Percentiles rank a stretch among this genome's conserved stretches.
Conservation (phyloP, 2,329 filamentous ascomycete genomes). For the Calonectria crousiana region DNA sequence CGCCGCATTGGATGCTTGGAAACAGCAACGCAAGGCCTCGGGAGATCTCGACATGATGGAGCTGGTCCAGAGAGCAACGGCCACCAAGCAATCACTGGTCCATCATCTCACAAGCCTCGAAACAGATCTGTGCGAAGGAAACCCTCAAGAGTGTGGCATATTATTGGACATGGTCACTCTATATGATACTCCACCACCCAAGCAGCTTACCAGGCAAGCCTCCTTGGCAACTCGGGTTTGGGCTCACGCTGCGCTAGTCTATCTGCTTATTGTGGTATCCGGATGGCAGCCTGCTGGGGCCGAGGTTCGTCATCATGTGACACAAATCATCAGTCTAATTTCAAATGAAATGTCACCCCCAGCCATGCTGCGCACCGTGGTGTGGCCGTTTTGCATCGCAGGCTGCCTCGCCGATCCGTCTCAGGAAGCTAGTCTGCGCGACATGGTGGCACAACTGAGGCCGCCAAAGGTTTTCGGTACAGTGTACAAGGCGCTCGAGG, state of each 20-base stretch:
- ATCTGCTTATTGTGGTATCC: not conserved
- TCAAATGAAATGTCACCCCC: not conserved
- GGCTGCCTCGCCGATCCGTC: not conserved
- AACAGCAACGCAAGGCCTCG: not conserved
- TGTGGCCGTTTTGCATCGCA: slow-evolving; percentile 28
- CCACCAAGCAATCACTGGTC: not conserved
- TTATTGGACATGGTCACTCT: not conserved
- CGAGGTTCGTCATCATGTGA: slow-evolving; percentile 3
- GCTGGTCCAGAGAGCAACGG: not conserved
- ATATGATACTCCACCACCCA: not conserved
- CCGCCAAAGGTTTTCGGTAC: not conserved
- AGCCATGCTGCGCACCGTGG: not conserved
- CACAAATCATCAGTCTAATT: not conserved
- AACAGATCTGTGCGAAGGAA: not conserved
- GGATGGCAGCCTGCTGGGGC: slow-evolving; percentile 12
- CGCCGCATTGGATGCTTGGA: not conserved
- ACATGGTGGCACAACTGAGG: not conserved
- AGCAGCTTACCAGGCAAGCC: not conserved
- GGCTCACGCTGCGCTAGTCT: slow-evolving; percentile 8
- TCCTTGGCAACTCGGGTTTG: slow-evolving; percentile 12
- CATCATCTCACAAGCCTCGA: not conserved
- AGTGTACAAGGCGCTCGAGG: slow-evolving; percentile 14
- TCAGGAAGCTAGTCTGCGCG: not conserved
- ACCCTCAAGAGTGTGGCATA: not conserved
- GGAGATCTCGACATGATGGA: not conserved